Conservation (phyloP, 495 filamentous ascomycete species). For the Penicillium mononematosum region DNA sequence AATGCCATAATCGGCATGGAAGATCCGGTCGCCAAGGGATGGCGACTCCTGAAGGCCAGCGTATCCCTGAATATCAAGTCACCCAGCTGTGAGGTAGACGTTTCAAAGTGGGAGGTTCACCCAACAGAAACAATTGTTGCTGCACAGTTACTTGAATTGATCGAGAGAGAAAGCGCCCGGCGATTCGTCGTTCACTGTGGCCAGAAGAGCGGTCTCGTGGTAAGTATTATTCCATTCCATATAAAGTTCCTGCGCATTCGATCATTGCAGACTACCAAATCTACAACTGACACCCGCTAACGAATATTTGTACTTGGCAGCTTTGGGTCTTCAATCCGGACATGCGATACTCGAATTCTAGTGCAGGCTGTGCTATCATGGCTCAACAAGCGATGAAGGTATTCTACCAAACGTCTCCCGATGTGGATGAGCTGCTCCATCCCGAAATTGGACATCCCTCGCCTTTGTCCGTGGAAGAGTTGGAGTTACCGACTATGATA, state of each 20-base stretch:
- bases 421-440: conserved; percentile 56
- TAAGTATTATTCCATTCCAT: conserved; percentile 20
- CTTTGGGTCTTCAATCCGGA: conserved; percentile 72
- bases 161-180: conserved; percentile 48
- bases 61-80: conserved; percentile 30
- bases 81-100: background rate
- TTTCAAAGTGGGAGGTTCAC: conserved; percentile 33
- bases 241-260: background rate
- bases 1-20: conserved; percentile 42
- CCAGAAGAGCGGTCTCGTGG: conserved; percentile 40
- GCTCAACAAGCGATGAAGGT: conserved; percentile 63
- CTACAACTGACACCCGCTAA: conserved; percentile 20
- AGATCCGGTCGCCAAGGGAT: conserved; percentile 42
- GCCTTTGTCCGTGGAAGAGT: conserved; percentile 60
- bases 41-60: conserved; percentile 53
- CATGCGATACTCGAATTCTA: conserved; percentile 60
- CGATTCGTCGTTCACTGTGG: conserved; percentile 49
- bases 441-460: conserved; percentile 41
- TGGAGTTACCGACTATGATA: conserved; percentile 54
- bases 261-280: background rate
- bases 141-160: conserved; percentile 51
- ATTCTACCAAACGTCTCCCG: conserved; percentile 53
- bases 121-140: conserved; percentile 52
- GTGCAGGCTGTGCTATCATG: conserved; percentile 27
- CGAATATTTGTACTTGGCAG: conserved; percentile 42